phyloP scores from a whole-genome alignment of 2,329 filamentous ascomycete genomes.

The Colletotrichum gloeosporioides region DNA sequence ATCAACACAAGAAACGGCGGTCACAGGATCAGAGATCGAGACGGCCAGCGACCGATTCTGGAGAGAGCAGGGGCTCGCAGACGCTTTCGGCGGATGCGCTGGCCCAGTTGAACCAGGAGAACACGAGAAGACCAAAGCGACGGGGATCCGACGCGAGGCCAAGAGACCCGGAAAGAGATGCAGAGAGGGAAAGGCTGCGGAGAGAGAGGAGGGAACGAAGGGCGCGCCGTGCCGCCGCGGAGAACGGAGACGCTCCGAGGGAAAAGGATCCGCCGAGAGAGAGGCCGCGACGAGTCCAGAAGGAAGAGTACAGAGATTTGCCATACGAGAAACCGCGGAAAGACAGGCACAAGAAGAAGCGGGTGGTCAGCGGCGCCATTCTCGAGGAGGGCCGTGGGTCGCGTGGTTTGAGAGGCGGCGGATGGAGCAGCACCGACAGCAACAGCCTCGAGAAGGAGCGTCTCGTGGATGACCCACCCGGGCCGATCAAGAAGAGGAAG shows the following conservation, averaged over 20 bases:
- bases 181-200: constrained; percentile 36
- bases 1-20: constrained; percentile 39
- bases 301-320: constrained; percentile 29
- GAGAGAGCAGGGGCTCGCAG: constrained; percentile 35
- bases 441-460: constrained; percentile 57
- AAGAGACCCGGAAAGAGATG: constrained; percentile 31
- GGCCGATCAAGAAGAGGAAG: constrained; percentile 58
- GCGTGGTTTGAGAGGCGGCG: constrained; percentile 49
- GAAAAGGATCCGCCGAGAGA: background rate
- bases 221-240: constrained; percentile 5
- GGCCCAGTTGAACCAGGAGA: constrained; percentile 68
- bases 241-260: background rate
- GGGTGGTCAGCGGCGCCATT: constrained; percentile 73
- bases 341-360: constrained; percentile 54
- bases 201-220: constrained; percentile 25
- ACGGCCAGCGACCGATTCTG: constrained; percentile 36
- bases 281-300: constrained; percentile 19
- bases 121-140: constrained; percentile 50
- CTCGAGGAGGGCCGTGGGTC: constrained; percentile 68
- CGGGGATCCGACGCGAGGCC: constrained; percentile 27
- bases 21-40: constrained; percentile 33
- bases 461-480: constrained; percentile 46
- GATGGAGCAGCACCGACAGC: constrained; percentile 45
- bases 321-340: constrained; percentile 37
- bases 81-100: constrained; percentile 60